phyloP scores from a whole-genome alignment of 768 basidiomycete genomes.

The Calocybe indica region DNA sequence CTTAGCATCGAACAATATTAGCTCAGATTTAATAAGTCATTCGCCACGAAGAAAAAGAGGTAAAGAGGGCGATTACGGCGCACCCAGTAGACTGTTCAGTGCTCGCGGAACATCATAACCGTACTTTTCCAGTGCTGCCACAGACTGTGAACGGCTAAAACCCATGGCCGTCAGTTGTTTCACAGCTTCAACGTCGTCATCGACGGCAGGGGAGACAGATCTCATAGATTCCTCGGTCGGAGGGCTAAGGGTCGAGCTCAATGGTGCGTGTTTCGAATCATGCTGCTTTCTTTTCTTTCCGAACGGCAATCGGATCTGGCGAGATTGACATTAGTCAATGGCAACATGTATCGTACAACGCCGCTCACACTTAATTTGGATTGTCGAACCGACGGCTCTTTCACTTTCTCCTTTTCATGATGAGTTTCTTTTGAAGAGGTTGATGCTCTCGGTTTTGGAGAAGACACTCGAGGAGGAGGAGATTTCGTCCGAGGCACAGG shows the following conservation, averaged over 20 bases:
- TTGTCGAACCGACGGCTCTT: constrained; percentile 50
- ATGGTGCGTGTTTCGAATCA: constrained; percentile 34
- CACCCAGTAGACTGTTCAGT: constrained; percentile 64
- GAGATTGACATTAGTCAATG: constrained; percentile 1
- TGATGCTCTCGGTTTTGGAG: constrained; percentile 55
- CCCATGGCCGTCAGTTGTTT: constrained; percentile 87
- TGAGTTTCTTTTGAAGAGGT: constrained; percentile 54
- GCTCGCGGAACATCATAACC: constrained; percentile 79
- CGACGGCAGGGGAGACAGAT: constrained; percentile 44
- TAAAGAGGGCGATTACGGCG: constrained; percentile 4
- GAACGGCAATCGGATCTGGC: constrained; percentile 73
- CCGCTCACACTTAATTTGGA: constrained; percentile 74
- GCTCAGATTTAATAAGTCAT: too few relatives aligned
- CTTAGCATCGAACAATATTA: too few relatives aligned
- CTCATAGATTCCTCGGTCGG: constrained; percentile 40
- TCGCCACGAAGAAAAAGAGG: constrained; percentile 1
- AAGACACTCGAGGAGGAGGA: constrained; percentile 44
- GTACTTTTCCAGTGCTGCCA: constrained; percentile 78
- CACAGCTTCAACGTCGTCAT: constrained; percentile 72
- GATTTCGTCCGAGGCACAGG: constrained; percentile 38
- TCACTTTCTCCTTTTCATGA: constrained; percentile 36
- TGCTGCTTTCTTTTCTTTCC: constrained; percentile 69
- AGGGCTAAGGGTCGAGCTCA: constrained; percentile 31
- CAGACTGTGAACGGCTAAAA: constrained; percentile 76
- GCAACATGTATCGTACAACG: constrained; percentile 2